Base-by-base conservation (phyloP, 1,139 yeast species). In the Martiniozyma asiatica region DNA sequence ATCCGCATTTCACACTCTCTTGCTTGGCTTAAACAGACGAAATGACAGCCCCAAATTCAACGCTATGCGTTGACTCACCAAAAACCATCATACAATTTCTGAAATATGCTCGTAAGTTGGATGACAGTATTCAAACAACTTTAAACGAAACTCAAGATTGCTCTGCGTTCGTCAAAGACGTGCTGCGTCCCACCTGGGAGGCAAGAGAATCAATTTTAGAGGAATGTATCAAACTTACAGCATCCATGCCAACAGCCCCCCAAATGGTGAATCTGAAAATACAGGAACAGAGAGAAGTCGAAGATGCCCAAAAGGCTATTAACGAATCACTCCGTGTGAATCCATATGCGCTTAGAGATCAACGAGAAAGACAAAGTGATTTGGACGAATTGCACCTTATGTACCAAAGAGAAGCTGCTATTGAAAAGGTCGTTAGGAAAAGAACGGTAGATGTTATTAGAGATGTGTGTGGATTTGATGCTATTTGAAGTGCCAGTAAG, bases 331-430 rank as follows among this genome's bases (percentile, higher is more conserved):
- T 26, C 50, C 50, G 66, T 19, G 38, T 62, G 5, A 69, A 67
- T 40, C 72, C 73, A 1, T 67, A 67, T 37, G 65, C 63, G 3
- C 11, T 30, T 13, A 17, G 32, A 18, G 19, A 14, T 11, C 29
- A 30, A 26, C 22, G 25, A 13, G 32, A 30, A 18, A 22, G 25
- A 15, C 26, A 30, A 18, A 12, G n/a, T 15, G 22, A 30, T 13
- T 24, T 26, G 6, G 21, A 18, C 12, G 32, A 27, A n/a, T 10
- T 30, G 10, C 14, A 19, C 11, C 22, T 29, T 26, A 22, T 30
- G 13, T 30, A 30, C 12, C 29, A 30, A 8, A 17, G 32, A 13
- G 32, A 30, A 11, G 15, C 8, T 15, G 21, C 25, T 19, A 25
- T 25, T 3, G 32, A 30, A 13, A 16, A 22, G 6, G 28, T 30